These are phyloP conservation scores for Sungouiozyma ichnusensis DNA, from an alignment of 805 yeast species.

Conservation along the genomic window DNA sequence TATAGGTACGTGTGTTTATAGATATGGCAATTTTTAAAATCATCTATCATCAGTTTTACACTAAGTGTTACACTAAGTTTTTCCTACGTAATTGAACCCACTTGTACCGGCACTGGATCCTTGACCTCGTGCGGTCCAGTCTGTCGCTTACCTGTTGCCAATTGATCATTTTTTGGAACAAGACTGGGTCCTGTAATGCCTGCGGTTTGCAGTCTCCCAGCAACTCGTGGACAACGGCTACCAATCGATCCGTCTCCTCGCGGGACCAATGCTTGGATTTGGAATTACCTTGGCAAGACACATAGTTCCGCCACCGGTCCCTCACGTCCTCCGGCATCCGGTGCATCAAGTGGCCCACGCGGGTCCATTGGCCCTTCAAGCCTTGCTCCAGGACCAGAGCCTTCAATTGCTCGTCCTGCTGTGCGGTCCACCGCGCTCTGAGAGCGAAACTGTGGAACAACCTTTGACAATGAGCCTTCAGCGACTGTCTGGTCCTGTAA, in stretches of 20 bases:
- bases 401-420: constrained; percentile 57
- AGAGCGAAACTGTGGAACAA: constrained; percentile 71
- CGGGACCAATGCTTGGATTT: constrained; percentile 63
- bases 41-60: too few species aligned
- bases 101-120: constrained; percentile 87
- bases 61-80: too few species aligned
- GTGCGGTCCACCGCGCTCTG: constrained; percentile 78
- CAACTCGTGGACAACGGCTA: constrained; percentile 38
- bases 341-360: constrained; percentile 61
- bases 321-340: constrained; percentile 95
- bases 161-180: constrained; percentile 41
- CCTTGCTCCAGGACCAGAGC: constrained; percentile 44
- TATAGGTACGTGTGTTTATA: not conserved
- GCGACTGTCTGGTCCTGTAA: constrained; percentile 67
- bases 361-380: constrained; percentile 74
- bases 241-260: constrained; percentile 55
- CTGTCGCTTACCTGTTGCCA: constrained; percentile 81
- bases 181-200: constrained; percentile 1
- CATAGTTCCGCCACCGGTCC: constrained; percentile 87
- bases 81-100: constrained; percentile 70
- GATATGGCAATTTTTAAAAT: constrained; percentile 29
- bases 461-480: constrained; percentile 81
- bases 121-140: constrained; percentile 73
- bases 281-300: constrained; percentile 70
- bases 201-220: constrained; percentile 16